Percentiles rank a stretch among this genome's conserved stretches.
Evolutionary conservation across 2,329 filamentous ascomycete genomes (phyloP).

Genomic region (Paradendryphiella salina): DNA sequence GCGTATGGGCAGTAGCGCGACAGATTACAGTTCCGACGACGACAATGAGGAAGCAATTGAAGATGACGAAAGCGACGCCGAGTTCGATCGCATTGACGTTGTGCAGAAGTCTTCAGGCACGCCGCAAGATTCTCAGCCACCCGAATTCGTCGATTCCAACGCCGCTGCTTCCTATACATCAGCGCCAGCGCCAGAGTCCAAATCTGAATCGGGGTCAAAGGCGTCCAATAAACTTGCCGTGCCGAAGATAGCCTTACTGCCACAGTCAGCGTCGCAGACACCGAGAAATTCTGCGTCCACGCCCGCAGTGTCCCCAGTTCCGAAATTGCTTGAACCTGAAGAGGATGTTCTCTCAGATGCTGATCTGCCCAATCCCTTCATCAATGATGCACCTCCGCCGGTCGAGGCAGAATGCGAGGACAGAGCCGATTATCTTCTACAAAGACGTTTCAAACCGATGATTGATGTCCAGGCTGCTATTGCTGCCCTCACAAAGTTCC

Average conservation of each 20-base stretch:
- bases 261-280: slow-evolving; percentile 32
- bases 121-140: slow-evolving; percentile 26
- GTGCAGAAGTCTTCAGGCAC: slow-evolving; percentile 17
- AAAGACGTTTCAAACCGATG: slow-evolving; percentile 49
- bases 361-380: slow-evolving; percentile 45
- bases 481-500: slow-evolving; percentile 49
- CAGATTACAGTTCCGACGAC: slow-evolving; percentile 21
- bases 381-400: slow-evolving; percentile 33
- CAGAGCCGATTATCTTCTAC: slow-evolving; percentile 48
- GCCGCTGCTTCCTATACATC: slow-evolving; percentile 14
- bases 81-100: slow-evolving; percentile 18
- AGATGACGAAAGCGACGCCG: slow-evolving; percentile 24
- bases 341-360: slow-evolving; percentile 44
- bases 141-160: slow-evolving; percentile 17
- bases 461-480: slow-evolving; percentile 50
- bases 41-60: slow-evolving; percentile 20
- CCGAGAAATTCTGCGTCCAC: slow-evolving; percentile 33
- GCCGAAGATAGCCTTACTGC: slow-evolving; percentile 29
- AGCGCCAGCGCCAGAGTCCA: slow-evolving; percentile 9
- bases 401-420: slow-evolving; percentile 45
- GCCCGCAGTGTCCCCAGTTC: slow-evolving; percentile 25
- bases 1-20: slow-evolving; percentile 25
- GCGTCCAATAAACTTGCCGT: slow-evolving; percentile 14
- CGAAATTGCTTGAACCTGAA: slow-evolving; percentile 34
- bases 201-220: slow-evolving; percentile 12